Base-by-base conservation (phyloP, 148 eudicot species). In the Amaranthus palmeri region DNA sequence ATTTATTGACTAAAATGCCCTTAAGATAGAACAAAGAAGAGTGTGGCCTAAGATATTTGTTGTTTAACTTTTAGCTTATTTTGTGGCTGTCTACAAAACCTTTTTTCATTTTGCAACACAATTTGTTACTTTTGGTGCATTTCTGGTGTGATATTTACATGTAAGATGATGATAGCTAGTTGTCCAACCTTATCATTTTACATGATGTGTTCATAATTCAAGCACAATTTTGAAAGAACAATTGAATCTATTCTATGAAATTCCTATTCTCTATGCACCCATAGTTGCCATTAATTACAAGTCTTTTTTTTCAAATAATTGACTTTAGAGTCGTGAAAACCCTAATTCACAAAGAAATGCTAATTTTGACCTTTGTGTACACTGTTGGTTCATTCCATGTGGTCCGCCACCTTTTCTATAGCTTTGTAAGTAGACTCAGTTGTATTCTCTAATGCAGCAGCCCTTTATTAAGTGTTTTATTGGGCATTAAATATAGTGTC, bases 51-150 rank as follows among this genome's bases (percentile, higher is more conserved):
- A 79, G 75, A 74, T 74, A 74, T 70, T 65, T 78, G 74, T 78
- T 68, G 4, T 49, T 59, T 17, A 42, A 12, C 72, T 47, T 72
- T 25, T 67, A 14, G 65, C 59, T 67, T 53, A 3, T 40, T 72
- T 77, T 67, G 67, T 61, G 69, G 67, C 66, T 10, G 59, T 73
- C 43, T 58, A 41, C 49, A 58, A 54, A 44, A 68, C 44, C 65
- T 68, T 62, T 40, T 66, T 1, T 42, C 54, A 42, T 46, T 65
- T 70, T 42, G 45, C 68, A 57, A 52, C 71, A 14, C 67, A 79
- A 70, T 50, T 79, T 64, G 57, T 69, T 79, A 57, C 81, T 74
- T 79, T 65, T 69, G 78, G 75, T 79, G 60, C 75, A 65, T 51
- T 79, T 41, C 25, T 74, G 60, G 49, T 57, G 40, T 65, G 68